Conservation (phyloP, 1,284 basidiomycete genomes). For the Rhodofomes roseus region DNA sequence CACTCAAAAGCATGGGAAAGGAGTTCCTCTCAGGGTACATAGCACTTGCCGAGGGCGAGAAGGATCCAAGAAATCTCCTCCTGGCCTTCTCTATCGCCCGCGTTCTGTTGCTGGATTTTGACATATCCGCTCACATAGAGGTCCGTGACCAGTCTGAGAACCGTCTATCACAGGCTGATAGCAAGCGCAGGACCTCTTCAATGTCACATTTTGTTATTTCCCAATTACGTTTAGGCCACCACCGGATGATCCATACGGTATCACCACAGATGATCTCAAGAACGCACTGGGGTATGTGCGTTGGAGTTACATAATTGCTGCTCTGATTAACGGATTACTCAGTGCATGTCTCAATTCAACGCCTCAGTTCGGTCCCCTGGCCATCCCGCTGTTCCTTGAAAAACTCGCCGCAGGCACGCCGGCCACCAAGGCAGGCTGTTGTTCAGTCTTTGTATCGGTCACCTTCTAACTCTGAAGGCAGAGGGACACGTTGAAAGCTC, state of each 20-base stretch:
- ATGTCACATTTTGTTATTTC: slow-evolving; percentile 98
- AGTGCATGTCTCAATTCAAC: slow-evolving; percentile 72
- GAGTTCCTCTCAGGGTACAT: slow-evolving; percentile 80
- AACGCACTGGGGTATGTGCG: slow-evolving; percentile 56
- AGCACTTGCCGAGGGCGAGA: slow-evolving; percentile 86
- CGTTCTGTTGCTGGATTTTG: slow-evolving; percentile 87
- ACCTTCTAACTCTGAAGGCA: slow-evolving; percentile 26
- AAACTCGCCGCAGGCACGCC: slow-evolving; percentile 87
- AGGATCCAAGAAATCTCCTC: slow-evolving; percentile 94
- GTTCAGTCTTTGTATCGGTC: too few relatives aligned
- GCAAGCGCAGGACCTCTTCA: slow-evolving; percentile 74
- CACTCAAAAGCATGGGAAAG: slow-evolving; percentile 68
- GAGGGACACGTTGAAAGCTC: slow-evolving; percentile 80
- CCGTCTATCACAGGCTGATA: background rate
- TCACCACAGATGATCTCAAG: slow-evolving; percentile 87
- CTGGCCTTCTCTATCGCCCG: slow-evolving; percentile 86
- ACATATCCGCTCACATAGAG: slow-evolving; percentile 72
- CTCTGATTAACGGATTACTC: background rate
- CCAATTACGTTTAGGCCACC: slow-evolving; percentile 97
- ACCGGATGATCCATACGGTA: slow-evolving; percentile 92
- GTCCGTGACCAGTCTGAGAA: slow-evolving; percentile 38
- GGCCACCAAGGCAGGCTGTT: slow-evolving; percentile 85
- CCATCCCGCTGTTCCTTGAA: slow-evolving; percentile 88
- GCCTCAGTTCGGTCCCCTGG: slow-evolving; percentile 80
- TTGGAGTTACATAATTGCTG: background rate